Base-by-base conservation (phyloP, 2,329 filamentous ascomycete species). In the Ramichloridium luteum region DNA sequence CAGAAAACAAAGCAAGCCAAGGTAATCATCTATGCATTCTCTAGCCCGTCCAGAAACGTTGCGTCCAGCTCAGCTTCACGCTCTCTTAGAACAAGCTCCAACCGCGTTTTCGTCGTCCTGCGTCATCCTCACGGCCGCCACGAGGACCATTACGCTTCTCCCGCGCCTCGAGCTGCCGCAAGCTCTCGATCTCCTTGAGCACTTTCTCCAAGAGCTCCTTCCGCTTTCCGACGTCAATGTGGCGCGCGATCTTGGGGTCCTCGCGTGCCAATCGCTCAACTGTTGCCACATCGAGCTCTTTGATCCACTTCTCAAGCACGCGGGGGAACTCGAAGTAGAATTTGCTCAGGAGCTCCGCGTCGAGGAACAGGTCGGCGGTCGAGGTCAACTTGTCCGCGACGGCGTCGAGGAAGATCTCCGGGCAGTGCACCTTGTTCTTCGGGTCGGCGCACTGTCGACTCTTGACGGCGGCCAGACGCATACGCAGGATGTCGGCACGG, bases 311-410 rank as follows among this genome's bases (percentile, higher is more conserved):
- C 55, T 98, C 90, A 9, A 98, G 71, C 54, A 94, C 85, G 23
- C 90, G 74, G 1, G 90, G 90, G 58, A 98, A 98, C 53, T 67
- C 85, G 61, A 94, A 93, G 62, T 93, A 94, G 56, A 96, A 98
- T 52, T 98, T 93, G 2, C 82, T 88, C 12, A 98, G 72, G 13
- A 98, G 70, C 61, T 98, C 92, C 8, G 96, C 90, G 50, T 98
- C 94, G 16, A 98, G 71, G 67, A 98, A 98, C 1, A 98, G 73
- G 6, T 98, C 90, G 2, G 90, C 88, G 0, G 90, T 98, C 2
- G 84, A 80, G 3, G 88, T 92, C 29, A 98, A 72, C 59, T 96
- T 96, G 45, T 86, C 83, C 2, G 90, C 86, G 2, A 93, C 90
- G 3, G 92, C 85, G 50, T 98, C 86, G n/a, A 98, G 74, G 64